Conservation (phyloP, 768 basidiomycete genomes). For the Mycena albidolilacea region DNA sequence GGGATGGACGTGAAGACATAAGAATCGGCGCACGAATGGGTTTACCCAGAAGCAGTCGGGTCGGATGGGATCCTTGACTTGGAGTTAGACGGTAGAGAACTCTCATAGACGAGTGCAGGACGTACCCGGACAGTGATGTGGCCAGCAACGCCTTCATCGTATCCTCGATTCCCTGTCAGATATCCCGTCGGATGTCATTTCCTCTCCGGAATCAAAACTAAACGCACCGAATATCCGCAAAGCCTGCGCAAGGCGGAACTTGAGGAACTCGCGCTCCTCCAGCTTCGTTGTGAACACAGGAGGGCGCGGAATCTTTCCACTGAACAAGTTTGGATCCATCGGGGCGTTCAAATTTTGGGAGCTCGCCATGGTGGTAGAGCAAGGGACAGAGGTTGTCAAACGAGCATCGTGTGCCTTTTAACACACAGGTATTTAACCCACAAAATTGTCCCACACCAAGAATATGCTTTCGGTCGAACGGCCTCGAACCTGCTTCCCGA, state of each 20-base stretch:
- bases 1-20: neutral
- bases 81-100: neutral
- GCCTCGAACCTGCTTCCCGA: too few species aligned
- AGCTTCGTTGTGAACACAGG: conserved; percentile 52
- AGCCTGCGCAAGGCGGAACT: conserved; percentile 62
- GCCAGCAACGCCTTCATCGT: conserved; percentile 64
- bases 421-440: too few species aligned
- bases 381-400: neutral
- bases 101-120: neutral
- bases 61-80: conserved; percentile 51
- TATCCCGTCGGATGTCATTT: neutral
- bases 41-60: conserved; percentile 65
- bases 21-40: conserved; percentile 53
- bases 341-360: neutral
- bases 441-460: too few species aligned
- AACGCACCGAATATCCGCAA: conserved; percentile 60
- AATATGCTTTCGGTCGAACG: too few species aligned
- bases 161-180: conserved; percentile 53
- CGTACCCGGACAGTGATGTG: conserved; percentile 64
- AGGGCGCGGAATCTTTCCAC: conserved; percentile 41
- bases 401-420: neutral
- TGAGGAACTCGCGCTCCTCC: conserved; percentile 59
- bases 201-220: neutral
- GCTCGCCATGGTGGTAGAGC: conserved; percentile 15
- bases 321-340: neutral